These are phyloP conservation scores for Tetrahymena malaccensis DNA, from an alignment of 73 alveolate species.

Conservation along the genomic window DNA sequence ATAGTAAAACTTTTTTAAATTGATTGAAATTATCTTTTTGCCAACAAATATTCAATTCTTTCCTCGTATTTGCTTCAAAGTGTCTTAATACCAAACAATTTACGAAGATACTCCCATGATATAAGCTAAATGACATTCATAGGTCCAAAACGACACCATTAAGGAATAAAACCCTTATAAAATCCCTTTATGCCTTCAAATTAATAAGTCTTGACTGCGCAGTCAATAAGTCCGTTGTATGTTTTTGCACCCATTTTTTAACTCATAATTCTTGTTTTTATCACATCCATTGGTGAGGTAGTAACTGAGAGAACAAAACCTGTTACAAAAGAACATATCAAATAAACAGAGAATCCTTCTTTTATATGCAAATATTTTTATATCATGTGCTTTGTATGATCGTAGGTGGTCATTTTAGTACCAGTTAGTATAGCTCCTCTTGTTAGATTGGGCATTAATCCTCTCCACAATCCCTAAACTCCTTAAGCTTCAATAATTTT, in stretches of 20 bases:
- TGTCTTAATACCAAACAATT: slow-evolving; percentile 30
- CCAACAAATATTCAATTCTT: not conserved
- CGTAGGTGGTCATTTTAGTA: slow-evolving; percentile 67
- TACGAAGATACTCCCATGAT: slow-evolving; percentile 36
- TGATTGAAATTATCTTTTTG: not conserved
- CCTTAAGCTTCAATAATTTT: slow-evolving; percentile 38
- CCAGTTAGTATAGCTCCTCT: slow-evolving; percentile 74
- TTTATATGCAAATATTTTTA: slow-evolving; percentile 34
- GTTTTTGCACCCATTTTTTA: slow-evolving; percentile 45
- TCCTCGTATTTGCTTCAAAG: not conserved
- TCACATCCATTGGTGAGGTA: slow-evolving; percentile 71
- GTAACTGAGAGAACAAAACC: slow-evolving; percentile 66
- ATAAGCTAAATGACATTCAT: slow-evolving; percentile 19
- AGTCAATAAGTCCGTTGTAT: slow-evolving; percentile 50
- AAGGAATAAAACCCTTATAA: slow-evolving; percentile 74
- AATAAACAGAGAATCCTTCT: slow-evolving; percentile 50
- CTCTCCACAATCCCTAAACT: slow-evolving; percentile 60
- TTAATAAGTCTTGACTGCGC: slow-evolving; percentile 42
- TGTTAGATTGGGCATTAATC: slow-evolving; percentile 51
- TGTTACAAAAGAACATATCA: slow-evolving; percentile 54
- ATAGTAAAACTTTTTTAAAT: not conserved
- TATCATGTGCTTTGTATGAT: slow-evolving; percentile 62
- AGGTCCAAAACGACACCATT: slow-evolving; percentile 83
- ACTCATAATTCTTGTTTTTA: slow-evolving; percentile 67
- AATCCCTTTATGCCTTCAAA: slow-evolving; percentile 63